These are phyloP conservation scores for Pseudodiploospora longispora DNA, from an alignment of 2,329 filamentous ascomycete species.

Conservation along the genomic window DNA sequence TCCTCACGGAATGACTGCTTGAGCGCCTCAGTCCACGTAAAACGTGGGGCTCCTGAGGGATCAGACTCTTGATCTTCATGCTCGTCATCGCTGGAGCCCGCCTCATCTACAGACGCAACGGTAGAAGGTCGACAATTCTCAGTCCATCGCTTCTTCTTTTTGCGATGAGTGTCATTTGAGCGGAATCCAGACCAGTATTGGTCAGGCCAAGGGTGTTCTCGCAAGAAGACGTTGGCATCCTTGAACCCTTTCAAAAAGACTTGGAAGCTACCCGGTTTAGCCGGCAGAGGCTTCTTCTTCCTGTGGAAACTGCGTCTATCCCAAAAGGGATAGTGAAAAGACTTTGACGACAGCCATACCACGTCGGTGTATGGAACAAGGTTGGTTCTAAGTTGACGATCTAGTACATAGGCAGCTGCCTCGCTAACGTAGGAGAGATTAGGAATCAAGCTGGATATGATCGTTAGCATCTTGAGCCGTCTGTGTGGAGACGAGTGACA, in stretches of 20 bases:
- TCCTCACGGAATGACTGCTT: constrained; percentile 93
- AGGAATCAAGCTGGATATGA: constrained; percentile 62
- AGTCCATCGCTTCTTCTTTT: constrained; percentile 66
- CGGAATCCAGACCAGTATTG: constrained; percentile 67
- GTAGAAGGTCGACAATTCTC: constrained; percentile 67
- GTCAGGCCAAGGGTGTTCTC: constrained; percentile 95
- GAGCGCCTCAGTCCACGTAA: constrained; percentile 79
- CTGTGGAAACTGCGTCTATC: constrained; percentile 81
- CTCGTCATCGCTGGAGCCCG: constrained; percentile 57
- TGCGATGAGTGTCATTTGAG: constrained; percentile 56
- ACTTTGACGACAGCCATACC: constrained; percentile 87
- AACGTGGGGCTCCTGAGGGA: constrained; percentile 42
- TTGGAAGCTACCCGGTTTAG: constrained; percentile 93
- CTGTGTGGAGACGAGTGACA: neutral
- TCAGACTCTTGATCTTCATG: constrained; percentile 34
- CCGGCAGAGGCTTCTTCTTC: constrained; percentile 76
- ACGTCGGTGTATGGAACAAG: constrained; percentile 96
- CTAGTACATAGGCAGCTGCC: constrained; percentile 91
- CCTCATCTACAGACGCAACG: constrained; percentile 45
- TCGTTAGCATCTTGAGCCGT: neutral
- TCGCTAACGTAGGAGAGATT: constrained; percentile 98
- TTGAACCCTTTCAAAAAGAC: constrained; percentile 96
- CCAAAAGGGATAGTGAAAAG: constrained; percentile 98
- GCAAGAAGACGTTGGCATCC: constrained; percentile 89
- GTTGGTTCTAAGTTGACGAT: constrained; percentile 80